Base-by-base conservation (phyloP, 1,139 yeast species). In the Pichia sp. region DNA sequence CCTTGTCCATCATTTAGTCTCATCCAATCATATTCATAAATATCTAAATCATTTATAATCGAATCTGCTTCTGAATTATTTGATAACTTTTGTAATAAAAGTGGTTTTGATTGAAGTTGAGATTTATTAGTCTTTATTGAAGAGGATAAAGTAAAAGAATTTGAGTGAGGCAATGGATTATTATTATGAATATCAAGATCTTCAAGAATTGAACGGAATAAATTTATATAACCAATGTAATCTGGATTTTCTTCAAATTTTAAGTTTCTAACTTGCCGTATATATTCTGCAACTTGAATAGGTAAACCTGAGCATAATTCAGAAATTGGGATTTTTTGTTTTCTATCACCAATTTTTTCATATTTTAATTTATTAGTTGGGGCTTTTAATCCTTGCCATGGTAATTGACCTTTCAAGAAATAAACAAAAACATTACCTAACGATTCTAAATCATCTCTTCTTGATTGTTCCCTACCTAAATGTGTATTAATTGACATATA, bases 11-110 rank as follows among this genome's bases (percentile, higher is more conserved):
- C 82, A 63, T 90, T 90, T 58, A 90, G 77, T 60, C 81, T 86
- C 83, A 86, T 80, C 97, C 97, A 90, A 67, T 90, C 97, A 65
- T 86, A 90, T 56, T 82, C 86, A 40, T 84, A 95, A 63, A 87
- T 95, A 56, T 46, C 45, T 11, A 39, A 34, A 22, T 34, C 37
- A 24, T 35, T 35, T 12, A 22, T 27, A 11, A 16, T 10, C 4
- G 24, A 16, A 10, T 35, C 20, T 16, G 30, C 24, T 16, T 25
- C 37, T 2, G 37, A 35, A 26, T 35, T 35, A 25, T 16, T 35
- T 25, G 37, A 24, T 33, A n/a, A 33, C 7, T 6, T 23, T 23
- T 33, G 36, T 23, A 33, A 11, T 32, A 32, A 4, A 12, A 24
- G 11, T 27, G 26, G 30, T 6, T 20, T 22, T 16, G 24, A 16